A percentile compares a stretch with the other conserved stretches of the same genome.
Conservation (phyloP, 1,139 yeast genomes). For the Saccharomyces pastorianus region DNA sequence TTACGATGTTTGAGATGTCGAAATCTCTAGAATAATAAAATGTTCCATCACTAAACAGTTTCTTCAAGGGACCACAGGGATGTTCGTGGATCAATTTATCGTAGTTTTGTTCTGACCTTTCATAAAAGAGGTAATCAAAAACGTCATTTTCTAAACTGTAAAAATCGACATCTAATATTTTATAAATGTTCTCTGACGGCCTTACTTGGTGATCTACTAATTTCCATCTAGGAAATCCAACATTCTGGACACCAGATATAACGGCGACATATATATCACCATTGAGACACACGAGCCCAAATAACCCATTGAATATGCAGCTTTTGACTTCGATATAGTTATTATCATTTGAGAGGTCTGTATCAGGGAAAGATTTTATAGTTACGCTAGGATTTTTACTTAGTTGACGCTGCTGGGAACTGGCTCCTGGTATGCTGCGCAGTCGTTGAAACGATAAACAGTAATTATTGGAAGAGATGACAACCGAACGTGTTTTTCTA, state of each 20-base stretch:
- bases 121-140: slow-evolving; percentile 38
- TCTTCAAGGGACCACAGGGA: slow-evolving; percentile 53
- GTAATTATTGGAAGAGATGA: slow-evolving; percentile 17
- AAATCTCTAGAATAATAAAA: slow-evolving; percentile 60
- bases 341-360: slow-evolving; percentile 12
- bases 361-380: slow-evolving; percentile 13
- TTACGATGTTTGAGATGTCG: slow-evolving; percentile 55
- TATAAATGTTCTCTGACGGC: slow-evolving; percentile 45
- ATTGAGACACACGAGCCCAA: slow-evolving; percentile 53
- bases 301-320: slow-evolving; percentile 42
- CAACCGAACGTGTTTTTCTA: slow-evolving; percentile 21
- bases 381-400: slow-evolving; percentile 17
- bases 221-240: slow-evolving; percentile 48
- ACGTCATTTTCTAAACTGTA: slow-evolving; percentile 52
- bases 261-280: slow-evolving; percentile 50
- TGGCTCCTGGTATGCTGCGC: slow-evolving; percentile 2
- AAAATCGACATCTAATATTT: slow-evolving; percentile 52
- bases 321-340: slow-evolving; percentile 16
- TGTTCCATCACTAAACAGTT: slow-evolving; percentile 51
- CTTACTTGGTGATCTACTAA: slow-evolving; percentile 12
- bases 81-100: slow-evolving; percentile 39
- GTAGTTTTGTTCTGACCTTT: slow-evolving; percentile 26
- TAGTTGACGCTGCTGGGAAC: slow-evolving; percentile 7
- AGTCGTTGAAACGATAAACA: slow-evolving; percentile 18
- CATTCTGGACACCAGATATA: slow-evolving; percentile 46